A percentile compares a stretch with the other conserved stretches of the same genome.
Evolutionary conservation across 2,329 filamentous ascomycete species (phyloP).

Genomic region (Elsinoe fawcettii): DNA sequence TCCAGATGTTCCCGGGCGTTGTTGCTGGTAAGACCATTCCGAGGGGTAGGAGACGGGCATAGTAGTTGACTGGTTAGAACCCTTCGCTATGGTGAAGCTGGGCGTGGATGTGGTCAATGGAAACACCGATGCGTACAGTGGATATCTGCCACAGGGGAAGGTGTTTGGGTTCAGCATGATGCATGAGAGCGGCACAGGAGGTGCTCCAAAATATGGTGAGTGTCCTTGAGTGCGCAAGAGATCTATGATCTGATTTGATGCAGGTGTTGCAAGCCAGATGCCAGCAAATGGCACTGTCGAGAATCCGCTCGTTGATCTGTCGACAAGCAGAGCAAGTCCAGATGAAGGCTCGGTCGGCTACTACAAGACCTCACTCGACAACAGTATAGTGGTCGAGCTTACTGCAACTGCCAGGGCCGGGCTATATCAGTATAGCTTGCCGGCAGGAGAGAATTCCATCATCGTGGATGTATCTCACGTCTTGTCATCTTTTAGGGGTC

Average conservation of each 20-base stretch:
- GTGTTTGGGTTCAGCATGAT: constrained; percentile 40
- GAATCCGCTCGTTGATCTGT: constrained; percentile 45
- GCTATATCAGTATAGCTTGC: constrained; percentile 55
- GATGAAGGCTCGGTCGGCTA: constrained; percentile 50
- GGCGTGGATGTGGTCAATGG: constrained; percentile 35
- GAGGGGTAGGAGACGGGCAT: constrained; percentile 39
- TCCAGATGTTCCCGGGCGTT: not conserved
- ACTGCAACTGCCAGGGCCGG: constrained; percentile 50
- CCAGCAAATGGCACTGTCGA: constrained; percentile 44
- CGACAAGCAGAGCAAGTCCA: constrained; percentile 23
- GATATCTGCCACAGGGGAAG: constrained; percentile 31
- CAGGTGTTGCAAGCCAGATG: not conserved
- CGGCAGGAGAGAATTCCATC: constrained; percentile 40
- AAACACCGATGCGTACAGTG: constrained; percentile 35
- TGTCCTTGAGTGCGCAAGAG: not conserved
- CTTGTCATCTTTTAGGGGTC: constrained; percentile 45
- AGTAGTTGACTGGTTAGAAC: constrained; percentile 29
- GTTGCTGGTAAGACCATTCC: constrained; percentile 33
- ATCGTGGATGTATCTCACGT: constrained; percentile 58
- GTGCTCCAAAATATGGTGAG: constrained; percentile 62
- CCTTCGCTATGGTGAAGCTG: constrained; percentile 39
- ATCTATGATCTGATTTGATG: not conserved
- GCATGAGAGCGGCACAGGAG: constrained; percentile 60
- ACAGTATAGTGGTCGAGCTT: constrained; percentile 51
- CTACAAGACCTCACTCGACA: constrained; percentile 50